Percentiles rank a stretch among this genome's conserved stretches.
Evolutionary conservation across 768 basidiomycete genomes (phyloP).

Genomic region (Postia placenta): DNA sequence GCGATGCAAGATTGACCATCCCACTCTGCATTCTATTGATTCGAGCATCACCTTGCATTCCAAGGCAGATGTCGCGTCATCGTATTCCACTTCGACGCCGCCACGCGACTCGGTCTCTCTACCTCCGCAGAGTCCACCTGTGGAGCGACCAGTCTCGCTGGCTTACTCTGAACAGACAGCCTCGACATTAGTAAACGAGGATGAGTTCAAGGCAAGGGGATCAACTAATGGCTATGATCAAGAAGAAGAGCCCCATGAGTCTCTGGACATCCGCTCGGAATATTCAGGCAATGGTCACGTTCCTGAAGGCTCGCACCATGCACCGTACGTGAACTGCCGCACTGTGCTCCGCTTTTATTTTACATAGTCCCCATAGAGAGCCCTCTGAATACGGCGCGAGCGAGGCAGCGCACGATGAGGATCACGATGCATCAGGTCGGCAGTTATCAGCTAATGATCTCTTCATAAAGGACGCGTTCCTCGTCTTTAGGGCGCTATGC

Average conservation of each 20-base stretch:
- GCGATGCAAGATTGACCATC: constrained; percentile 47
- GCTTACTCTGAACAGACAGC: constrained; percentile 9
- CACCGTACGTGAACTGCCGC: constrained; percentile 7
- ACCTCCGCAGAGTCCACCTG: constrained; percentile 9
- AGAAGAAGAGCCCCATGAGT: not conserved
- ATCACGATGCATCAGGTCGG: constrained; percentile 19
- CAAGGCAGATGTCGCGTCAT: constrained; percentile 2
- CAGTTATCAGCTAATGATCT: constrained; percentile 76
- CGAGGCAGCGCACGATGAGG: constrained; percentile 11
- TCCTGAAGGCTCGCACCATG: constrained; percentile 3
- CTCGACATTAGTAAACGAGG: constrained; percentile 8
- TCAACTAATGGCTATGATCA: too few relatives aligned
- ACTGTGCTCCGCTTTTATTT: not conserved
- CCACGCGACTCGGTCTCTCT: constrained; percentile 11
- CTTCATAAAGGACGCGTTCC: constrained; percentile 95
- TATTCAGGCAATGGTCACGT: constrained; percentile 1
- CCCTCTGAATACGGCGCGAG: constrained; percentile 15
- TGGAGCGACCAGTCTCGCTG: not conserved
- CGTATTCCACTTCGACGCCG: constrained; percentile 7
- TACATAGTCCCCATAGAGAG: constrained; percentile 1
- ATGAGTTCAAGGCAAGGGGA: not conserved
- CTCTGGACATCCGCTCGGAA: constrained; percentile 1
- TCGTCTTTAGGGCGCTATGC: constrained; percentile 95
- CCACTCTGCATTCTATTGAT: constrained; percentile 13
- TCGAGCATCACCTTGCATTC: constrained; percentile 15